Conservation (phyloP, 352 stramenopile genomes). For the Globisporangium abappressorium region DNA sequence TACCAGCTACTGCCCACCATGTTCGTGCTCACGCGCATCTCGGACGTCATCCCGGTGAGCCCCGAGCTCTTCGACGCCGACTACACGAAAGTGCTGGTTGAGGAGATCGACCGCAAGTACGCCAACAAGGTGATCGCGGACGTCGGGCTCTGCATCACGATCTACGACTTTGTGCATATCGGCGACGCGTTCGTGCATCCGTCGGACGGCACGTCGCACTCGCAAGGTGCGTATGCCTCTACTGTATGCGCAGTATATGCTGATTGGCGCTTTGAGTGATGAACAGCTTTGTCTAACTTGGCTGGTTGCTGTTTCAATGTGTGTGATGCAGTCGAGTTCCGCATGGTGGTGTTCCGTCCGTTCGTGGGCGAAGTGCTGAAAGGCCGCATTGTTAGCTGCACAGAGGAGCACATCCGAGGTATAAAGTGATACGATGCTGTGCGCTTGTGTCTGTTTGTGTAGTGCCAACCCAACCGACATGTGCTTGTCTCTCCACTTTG, state of each 20-base stretch:
- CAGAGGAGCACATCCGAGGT: constrained; percentile 85
- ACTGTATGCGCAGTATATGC: not conserved
- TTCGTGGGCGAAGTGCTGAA: constrained; percentile 89
- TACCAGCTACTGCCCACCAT: constrained; percentile 25
- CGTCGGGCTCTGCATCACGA: constrained; percentile 84
- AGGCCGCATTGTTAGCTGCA: constrained; percentile 86
- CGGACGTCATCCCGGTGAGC: constrained; percentile 81
- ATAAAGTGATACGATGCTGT: not conserved
- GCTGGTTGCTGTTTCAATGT: not conserved
- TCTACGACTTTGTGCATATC: constrained; percentile 89
- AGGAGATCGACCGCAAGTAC: constrained; percentile 91
- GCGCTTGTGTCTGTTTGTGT: not conserved
- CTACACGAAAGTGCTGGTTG: constrained; percentile 81
- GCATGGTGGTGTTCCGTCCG: constrained; percentile 86
- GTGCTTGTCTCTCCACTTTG: not conserved
- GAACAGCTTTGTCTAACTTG: not conserved
- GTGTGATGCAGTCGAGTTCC: constrained; percentile 69
- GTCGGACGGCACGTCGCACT: constrained; percentile 84
- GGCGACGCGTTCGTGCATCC: constrained; percentile 84
- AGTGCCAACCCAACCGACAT: not conserved
- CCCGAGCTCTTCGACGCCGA: constrained; percentile 79
- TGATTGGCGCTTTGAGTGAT: not conserved
- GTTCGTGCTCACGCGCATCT: constrained; percentile 85
- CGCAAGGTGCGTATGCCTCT: constrained; percentile 38
- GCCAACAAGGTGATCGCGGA: constrained; percentile 89